Percentiles rank a stretch among this genome's conserved stretches.
Evolutionary conservation across 768 basidiomycete species (phyloP).

Genomic region (Rhizopogon vesiculosus): DNA sequence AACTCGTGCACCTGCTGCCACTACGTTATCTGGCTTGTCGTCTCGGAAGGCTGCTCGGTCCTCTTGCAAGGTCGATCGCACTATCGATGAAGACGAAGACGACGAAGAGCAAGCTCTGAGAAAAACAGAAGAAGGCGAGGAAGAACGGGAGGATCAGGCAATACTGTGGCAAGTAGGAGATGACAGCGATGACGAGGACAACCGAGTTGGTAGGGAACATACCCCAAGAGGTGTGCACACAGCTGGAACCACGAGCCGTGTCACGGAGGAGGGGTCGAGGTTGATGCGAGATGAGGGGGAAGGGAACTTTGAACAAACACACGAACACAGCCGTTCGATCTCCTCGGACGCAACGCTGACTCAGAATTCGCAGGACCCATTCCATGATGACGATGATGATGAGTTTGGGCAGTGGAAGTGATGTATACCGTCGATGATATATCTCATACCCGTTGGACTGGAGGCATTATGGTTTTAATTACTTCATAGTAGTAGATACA

Average conservation of each 20-base stretch:
- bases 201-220: slow-evolving; percentile 33
- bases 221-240: slow-evolving; percentile 13
- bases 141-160: slow-evolving; percentile 21
- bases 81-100: slow-evolving; percentile 18
- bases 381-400: slow-evolving; percentile 11
- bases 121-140: slow-evolving; percentile 34
- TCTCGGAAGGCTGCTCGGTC: slow-evolving; percentile 18
- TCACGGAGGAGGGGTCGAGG: slow-evolving; percentile 35
- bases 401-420: slow-evolving; percentile 31
- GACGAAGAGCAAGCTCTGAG: slow-evolving; percentile 37
- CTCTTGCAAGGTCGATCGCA: slow-evolving; percentile 10
- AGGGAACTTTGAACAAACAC: slow-evolving; percentile 29
- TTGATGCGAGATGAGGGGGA: slow-evolving; percentile 34
- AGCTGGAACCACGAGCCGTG: slow-evolving; percentile 5
- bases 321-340: slow-evolving; percentile 24
- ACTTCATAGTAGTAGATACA: neutral
- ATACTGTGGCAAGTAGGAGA: slow-evolving; percentile 73
- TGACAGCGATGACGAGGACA: slow-evolving; percentile 63
- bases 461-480: neutral
- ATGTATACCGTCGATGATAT: slow-evolving; percentile 6
- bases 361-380: slow-evolving; percentile 10
- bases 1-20: slow-evolving; percentile 18
- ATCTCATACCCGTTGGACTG: neutral
- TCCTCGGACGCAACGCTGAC: slow-evolving; percentile 35
- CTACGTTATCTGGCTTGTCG: slow-evolving; percentile 19